Conservation (phyloP, 1,139 yeast genomes). For the Ogataea hybrid region DNA sequence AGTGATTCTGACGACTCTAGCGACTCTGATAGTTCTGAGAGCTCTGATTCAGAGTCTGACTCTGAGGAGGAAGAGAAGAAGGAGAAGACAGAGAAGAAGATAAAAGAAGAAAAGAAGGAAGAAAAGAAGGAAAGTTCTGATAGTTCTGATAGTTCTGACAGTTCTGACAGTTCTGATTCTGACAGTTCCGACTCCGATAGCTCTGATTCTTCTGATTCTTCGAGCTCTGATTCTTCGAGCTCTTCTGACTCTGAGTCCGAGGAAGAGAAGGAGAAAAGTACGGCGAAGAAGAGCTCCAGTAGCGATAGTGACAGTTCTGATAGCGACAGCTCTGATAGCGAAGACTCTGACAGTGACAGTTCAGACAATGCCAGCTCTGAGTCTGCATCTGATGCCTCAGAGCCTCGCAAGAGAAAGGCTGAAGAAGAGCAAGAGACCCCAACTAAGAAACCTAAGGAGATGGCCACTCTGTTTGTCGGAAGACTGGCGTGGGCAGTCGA, state of each 20-base stretch:
- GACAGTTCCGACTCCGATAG: conserved; percentile 22
- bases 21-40: neutral
- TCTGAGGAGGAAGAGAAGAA: conserved; percentile 2
- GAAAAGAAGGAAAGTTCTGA: neutral
- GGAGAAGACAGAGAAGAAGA: conserved; percentile 4
- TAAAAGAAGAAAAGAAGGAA: no score
- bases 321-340: neutral
- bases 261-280: conserved; percentile 2
- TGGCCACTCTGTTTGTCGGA: conserved; percentile 93
- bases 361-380: conserved; percentile 27
- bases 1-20: conserved; percentile 1
- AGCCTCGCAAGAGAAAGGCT: conserved; percentile 40
- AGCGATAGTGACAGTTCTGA: conserved; percentile 1
- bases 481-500: conserved; percentile 97
- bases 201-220: conserved; percentile 32
- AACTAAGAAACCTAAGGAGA: conserved; percentile 46
- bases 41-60: conserved; percentile 4
- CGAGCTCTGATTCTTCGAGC: conserved; percentile 14
- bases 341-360: no score
- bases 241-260: conserved; percentile 14
- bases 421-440: conserved; percentile 34
- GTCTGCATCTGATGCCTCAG: conserved; percentile 29
- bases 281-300: neutral
- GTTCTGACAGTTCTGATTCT: conserved; percentile 2
- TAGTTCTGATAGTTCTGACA: conserved; percentile 1